Evolutionary conservation across 805 yeast genomes (phyloP).

Genomic region (Kodamaea jinghongensis): DNA sequence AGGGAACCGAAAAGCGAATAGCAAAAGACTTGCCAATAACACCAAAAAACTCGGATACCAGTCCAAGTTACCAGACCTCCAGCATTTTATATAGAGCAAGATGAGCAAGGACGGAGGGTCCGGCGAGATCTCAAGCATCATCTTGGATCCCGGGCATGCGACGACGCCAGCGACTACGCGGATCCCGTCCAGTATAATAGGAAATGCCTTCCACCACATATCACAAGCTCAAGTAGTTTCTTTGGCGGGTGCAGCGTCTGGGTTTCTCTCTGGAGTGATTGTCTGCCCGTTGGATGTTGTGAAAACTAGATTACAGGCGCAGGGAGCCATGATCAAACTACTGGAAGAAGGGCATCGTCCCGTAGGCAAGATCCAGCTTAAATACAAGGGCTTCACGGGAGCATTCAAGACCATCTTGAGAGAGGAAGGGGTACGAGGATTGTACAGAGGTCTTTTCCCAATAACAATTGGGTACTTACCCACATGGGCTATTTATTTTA

Average conservation of each 20-base stretch:
- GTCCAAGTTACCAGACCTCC: neutral
- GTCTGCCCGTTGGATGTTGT: slow-evolving; percentile 97
- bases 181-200: neutral
- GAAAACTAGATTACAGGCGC: slow-evolving; percentile 92
- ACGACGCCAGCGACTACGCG: neutral
- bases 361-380: slow-evolving; percentile 21
- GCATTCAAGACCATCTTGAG: slow-evolving; percentile 62
- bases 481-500: slow-evolving; percentile 95
- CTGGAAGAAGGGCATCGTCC: slow-evolving; percentile 12
- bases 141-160: too few relatives aligned
- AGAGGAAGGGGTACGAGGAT: slow-evolving; percentile 81
- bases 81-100: neutral
- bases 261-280: slow-evolving; percentile 80
- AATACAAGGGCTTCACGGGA: slow-evolving; percentile 57
- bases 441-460: slow-evolving; percentile 91
- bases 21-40: slow-evolving; percentile 1
- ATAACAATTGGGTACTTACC: slow-evolving; percentile 92
- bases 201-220: slow-evolving; percentile 1
- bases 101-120: neutral
- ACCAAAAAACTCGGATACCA: neutral
- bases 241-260: slow-evolving; percentile 89
- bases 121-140: too few relatives aligned
- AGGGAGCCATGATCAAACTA: slow-evolving; percentile 48
- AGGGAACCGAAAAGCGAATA: slow-evolving; percentile 2
- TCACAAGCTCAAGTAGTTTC: slow-evolving; percentile 57